These are phyloP conservation scores for Sphagnum contortum DNA, from an alignment of 225 moss, liverwort and hornwort genomes.

Conservation along the genomic window DNA sequence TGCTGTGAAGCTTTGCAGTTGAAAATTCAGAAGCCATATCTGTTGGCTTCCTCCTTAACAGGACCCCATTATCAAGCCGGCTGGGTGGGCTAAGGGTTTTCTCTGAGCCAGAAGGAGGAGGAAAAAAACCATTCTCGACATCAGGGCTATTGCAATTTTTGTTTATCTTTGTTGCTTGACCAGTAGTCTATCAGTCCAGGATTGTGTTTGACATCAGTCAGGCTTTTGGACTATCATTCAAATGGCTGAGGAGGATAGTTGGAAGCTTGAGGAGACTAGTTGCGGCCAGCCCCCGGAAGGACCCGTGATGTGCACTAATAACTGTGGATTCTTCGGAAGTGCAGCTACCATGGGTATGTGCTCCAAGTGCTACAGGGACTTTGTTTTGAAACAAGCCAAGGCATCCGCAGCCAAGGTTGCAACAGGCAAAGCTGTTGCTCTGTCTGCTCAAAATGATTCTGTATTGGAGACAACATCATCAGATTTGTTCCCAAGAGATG, in stretches of 20 bases:
- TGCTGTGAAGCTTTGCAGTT: no score
- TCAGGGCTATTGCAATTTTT: no score
- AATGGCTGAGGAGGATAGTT: constrained; percentile 6
- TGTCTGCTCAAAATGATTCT: background rate
- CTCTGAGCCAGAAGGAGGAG: no score
- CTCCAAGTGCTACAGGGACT: constrained; percentile 7
- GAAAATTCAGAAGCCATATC: no score
- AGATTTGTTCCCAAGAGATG: background rate
- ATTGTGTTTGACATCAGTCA: no score
- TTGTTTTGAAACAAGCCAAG: constrained; percentile 5
- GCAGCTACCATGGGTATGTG: constrained; percentile 7
- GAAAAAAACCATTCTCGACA: no score
- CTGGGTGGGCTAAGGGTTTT: no score
- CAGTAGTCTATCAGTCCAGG: no score
- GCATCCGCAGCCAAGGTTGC: constrained; percentile 1
- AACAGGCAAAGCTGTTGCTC: background rate
- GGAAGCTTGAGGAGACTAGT: constrained; percentile 7
- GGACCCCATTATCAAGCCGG: no score
- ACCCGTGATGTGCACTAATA: constrained; percentile 4
- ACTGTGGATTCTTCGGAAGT: constrained; percentile 8
- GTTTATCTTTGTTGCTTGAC: no score
- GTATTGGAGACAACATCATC: background rate
- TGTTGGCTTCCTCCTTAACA: no score
- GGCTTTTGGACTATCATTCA: background rate
- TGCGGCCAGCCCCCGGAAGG: constrained; percentile 9